Percentiles rank a stretch among this genome's conserved stretches.
Conservation (phyloP, 2,329 filamentous ascomycete genomes). For the Fusarium citri region DNA sequence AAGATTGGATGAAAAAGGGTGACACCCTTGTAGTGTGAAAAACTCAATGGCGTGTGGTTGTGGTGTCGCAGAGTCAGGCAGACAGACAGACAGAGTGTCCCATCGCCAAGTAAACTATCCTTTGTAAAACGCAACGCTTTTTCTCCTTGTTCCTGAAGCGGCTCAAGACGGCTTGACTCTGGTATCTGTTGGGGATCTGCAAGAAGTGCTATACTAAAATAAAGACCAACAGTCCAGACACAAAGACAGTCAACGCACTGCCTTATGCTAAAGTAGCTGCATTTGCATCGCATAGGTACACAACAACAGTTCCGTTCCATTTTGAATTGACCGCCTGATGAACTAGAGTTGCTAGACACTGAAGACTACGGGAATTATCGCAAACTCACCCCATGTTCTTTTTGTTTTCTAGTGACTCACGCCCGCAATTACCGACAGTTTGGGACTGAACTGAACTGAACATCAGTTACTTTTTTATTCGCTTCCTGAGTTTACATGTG, state of each 20-base stretch:
- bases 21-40: slow-evolving; percentile 2
- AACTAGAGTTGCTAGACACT: neutral
- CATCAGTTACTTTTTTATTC: neutral
- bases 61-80: neutral
- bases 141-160: slow-evolving; percentile 1
- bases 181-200: neutral
- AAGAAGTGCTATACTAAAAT: neutral
- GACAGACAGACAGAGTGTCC: neutral
- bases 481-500: neutral
- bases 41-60: slow-evolving; percentile 10
- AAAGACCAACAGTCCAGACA: neutral
- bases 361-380: slow-evolving; percentile 26
- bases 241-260: slow-evolving; percentile 12
- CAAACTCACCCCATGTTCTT: slow-evolving; percentile 15
- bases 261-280: slow-evolving; percentile 12
- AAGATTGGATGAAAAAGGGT: neutral
- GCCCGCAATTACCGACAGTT: slow-evolving; percentile 3
- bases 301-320: neutral
- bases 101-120: neutral
- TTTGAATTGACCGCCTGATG: slow-evolving; percentile 18
- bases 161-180: slow-evolving; percentile 10
- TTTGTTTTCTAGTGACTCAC: slow-evolving; percentile 13
- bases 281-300: neutral
- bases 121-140: neutral
- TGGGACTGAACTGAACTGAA: slow-evolving; percentile 3